Base-by-base conservation (phyloP, 495 filamentous ascomycete species). In the Tuber magnatum region DNA sequence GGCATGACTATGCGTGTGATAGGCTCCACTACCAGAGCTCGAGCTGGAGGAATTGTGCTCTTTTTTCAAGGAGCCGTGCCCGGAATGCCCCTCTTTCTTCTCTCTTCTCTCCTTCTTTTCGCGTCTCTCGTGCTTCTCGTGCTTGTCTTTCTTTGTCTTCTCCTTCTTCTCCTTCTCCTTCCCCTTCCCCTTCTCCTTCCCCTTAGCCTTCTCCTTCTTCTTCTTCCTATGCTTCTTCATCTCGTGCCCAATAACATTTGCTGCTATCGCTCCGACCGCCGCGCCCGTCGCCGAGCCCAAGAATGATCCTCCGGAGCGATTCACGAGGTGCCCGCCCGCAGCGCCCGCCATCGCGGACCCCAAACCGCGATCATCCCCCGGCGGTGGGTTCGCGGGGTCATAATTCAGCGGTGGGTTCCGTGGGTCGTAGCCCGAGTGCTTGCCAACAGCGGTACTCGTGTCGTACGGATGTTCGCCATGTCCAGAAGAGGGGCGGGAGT, bases 231-330 rank as follows among this genome's bases (percentile, higher is more conserved):
- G 68, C 38, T 82, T 77, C 73, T 78, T 78, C 12, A 80, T 41
- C 68, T 78, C 46, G 35, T 76, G n/a, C 65, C 41, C 80, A 5
- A 79, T 84, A 41, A 82, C 74, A 70, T 85, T 86, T 76, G 84
- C 83, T 40, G 83, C 85, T 35, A 85, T 80, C n/a, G 85, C 86
- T 51, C 86, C 86, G 9, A 84, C 80, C 3, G 84, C 81, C n/a
- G 85, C 84, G 3, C 83, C 84, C 70, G 84, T 79, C 3, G 84
- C 81, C n/a, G 85, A 84, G 3, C 83, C 84, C 70, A 87, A 43
- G 18, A 83, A 32, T 22, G 86, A 85, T 68, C 84, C 85, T 9
- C 85, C 85, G 65, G 86, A 70, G 72, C 87, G 84, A 68, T 87
- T 83, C 68, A 84, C 84, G 32, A 86, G 68, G 68, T 83, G 82